Conservation (phyloP, 805 yeast genomes). For the Candida chauliodis region DNA sequence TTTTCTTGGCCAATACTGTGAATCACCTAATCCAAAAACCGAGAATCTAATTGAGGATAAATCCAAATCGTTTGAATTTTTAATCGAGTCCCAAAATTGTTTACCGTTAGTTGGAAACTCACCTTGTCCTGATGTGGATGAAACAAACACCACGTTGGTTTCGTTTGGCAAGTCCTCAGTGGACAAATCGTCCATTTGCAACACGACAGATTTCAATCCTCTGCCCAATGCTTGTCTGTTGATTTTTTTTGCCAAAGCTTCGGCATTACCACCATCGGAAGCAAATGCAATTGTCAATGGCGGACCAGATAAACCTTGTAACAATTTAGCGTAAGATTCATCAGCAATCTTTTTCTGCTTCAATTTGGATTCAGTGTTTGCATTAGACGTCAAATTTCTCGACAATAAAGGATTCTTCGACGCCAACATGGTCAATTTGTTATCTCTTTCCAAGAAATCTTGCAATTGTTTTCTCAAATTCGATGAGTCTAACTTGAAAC, state of each 20-base stretch:
- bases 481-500: slow-evolving; percentile 85
- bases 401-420: slow-evolving; percentile 70
- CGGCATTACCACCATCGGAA: slow-evolving; percentile 90
- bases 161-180: slow-evolving; percentile 72
- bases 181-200: slow-evolving; percentile 69
- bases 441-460: slow-evolving; percentile 84
- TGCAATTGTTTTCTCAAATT: slow-evolving; percentile 72
- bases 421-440: slow-evolving; percentile 75
- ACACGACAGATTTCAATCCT: slow-evolving; percentile 64
- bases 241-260: slow-evolving; percentile 72
- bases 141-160: slow-evolving; percentile 62
- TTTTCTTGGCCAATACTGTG: slow-evolving; percentile 94
- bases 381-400: slow-evolving; percentile 63
- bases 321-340: slow-evolving; percentile 68
- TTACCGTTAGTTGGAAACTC: slow-evolving; percentile 84
- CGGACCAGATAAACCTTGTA: slow-evolving; percentile 89
- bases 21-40: slow-evolving; percentile 77
- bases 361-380: slow-evolving; percentile 53
- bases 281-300: slow-evolving; percentile 85
- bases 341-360: slow-evolving; percentile 67
- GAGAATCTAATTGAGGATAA: slow-evolving; percentile 54
- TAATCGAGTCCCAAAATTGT: slow-evolving; percentile 68
- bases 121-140: slow-evolving; percentile 84
- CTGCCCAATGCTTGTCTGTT: slow-evolving; percentile 76
- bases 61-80: slow-evolving; percentile 60